Conservation (phyloP, 192 early-diverging fungal species). For the Chytriomyces sp. region DNA sequence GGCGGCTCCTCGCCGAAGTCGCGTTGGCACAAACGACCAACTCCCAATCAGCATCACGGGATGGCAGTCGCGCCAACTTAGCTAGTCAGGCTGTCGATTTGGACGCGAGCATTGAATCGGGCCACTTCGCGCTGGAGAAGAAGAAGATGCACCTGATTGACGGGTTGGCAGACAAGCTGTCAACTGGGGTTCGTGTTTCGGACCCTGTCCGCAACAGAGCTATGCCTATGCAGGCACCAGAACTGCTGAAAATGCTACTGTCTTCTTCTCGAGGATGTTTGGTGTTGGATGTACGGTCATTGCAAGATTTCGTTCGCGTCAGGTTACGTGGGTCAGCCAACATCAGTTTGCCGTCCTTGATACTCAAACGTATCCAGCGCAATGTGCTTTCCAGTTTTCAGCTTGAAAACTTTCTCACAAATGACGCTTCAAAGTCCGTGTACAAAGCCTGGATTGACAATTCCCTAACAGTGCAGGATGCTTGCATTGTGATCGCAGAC, state of each 20-base stretch:
- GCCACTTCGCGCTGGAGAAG: neutral
- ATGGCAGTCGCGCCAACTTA: neutral
- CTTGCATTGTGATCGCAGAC: constrained; percentile 25
- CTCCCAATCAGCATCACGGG: neutral
- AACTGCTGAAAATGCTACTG: neutral
- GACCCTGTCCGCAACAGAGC: neutral
- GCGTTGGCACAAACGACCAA: neutral
- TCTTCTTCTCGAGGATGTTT: neutral
- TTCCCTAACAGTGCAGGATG: neutral
- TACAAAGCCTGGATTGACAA: constrained; percentile 36
- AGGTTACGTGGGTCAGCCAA: constrained; percentile 36
- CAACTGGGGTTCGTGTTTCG: neutral
- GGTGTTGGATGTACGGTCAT: constrained; percentile 35
- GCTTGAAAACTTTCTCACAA: constrained; percentile 39
- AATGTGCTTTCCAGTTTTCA: constrained; percentile 33
- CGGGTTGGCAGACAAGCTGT: neutral
- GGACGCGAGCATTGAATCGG: neutral
- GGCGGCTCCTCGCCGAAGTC: neutral
- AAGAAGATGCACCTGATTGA: neutral
- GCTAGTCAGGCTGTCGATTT: neutral
- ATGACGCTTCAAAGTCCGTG: constrained; percentile 17
- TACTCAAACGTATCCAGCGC: constrained; percentile 44
- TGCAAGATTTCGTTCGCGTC: constrained; percentile 25
- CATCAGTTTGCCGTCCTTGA: constrained; percentile 41
- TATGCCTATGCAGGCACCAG: neutral